Evolutionary conservation across 768 basidiomycete genomes (phyloP), one percentile per base, ranked within the genome.

Genomic region (Trametes maxima): DNA sequence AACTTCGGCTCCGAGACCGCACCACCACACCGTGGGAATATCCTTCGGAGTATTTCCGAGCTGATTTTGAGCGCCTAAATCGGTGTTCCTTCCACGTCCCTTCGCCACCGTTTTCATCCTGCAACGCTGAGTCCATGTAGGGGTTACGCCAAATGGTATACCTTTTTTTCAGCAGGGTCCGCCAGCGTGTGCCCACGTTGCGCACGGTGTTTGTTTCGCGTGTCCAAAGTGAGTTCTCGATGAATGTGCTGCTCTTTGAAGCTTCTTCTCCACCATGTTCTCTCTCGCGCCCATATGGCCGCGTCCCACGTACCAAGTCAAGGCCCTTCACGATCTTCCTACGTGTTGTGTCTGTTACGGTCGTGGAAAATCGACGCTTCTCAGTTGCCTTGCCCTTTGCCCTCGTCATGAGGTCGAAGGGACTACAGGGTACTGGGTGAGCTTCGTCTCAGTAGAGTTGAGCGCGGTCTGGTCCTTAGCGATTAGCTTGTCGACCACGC

Each of bases 301-400:
- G 16, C 16, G 45, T 55, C 50, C 82, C 82, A 83, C 76, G 78
- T 78, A 81, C 84, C 79, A 76, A 83, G 86, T 88, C 86, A 88
- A 87, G 86, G 82, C 79, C 76, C 77, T 78, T 77, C 71, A 65
- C 70, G 40, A 50, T 49, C 24, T 68, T 68, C 67, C 59, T 52
- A 83, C 75, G 75, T 75, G 78, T 69, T 75, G 81, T 79, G 81
- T 78, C 82, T 87, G 86, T 88, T 88, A 88, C 85, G 85, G 82
- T 84, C 76, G 80, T 88, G 86, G 86, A 83, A 88, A 64, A 88
- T 76, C 62, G 61, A 85, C 61, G 63, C 68, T 73, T 69, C 74
- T 60, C 68, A 67, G 65, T 68, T 24, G 70, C 72, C 72, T 73
- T 78, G 81, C 86, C 79, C 75, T 67, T 61, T 60, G 69, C 72